Evolutionary conservation across 257 asterid species (phyloP).

Genomic region (Primulina tabacum): DNA sequence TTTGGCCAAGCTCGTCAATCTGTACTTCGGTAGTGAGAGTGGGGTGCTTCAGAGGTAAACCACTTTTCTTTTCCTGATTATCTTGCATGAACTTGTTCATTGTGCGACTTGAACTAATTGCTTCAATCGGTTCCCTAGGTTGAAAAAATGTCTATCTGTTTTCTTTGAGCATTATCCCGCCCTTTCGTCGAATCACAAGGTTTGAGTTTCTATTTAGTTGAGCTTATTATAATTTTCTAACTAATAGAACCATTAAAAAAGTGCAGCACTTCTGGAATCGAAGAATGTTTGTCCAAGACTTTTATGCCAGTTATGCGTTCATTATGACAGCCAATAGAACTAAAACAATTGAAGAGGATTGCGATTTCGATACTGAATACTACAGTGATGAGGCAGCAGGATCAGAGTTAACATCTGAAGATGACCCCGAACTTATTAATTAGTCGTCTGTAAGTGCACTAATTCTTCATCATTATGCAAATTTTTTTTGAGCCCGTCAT

Average conservation of each 20-base stretch:
- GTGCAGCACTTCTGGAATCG: constrained; percentile 25
- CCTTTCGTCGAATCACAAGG: constrained; percentile 86
- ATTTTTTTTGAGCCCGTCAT: too few species aligned
- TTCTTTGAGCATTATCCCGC: constrained; percentile 96
- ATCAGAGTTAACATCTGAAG: constrained; percentile 36
- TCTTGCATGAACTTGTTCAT: background rate
- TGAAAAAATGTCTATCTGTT: constrained; percentile 85
- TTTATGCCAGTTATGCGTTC: constrained; percentile 75
- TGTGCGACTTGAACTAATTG: constrained; percentile 17
- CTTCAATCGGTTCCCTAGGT: constrained; percentile 42
- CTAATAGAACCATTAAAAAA: constrained; percentile 8
- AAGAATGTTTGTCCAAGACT: constrained; percentile 81
- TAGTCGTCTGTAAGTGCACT: too few species aligned
- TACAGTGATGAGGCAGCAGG: constrained; percentile 34
- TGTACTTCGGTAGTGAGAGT: constrained; percentile 60
- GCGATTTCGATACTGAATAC: constrained; percentile 26
- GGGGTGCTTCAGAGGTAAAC: constrained; percentile 59
- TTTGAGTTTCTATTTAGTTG: constrained; percentile 27
- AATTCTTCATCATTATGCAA: too few species aligned
- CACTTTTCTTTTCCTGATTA: constrained; percentile 21
- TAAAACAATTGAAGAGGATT: constrained; percentile 51
- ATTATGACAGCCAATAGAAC: constrained; percentile 56
- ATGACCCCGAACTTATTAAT: too few species aligned
- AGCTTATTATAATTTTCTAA: constrained; percentile 8
- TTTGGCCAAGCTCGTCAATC: constrained; percentile 62